These are phyloP conservation scores for Epichloe gansuensis DNA, from an alignment of 2,329 filamentous ascomycete species.

Conservation along the genomic window DNA sequence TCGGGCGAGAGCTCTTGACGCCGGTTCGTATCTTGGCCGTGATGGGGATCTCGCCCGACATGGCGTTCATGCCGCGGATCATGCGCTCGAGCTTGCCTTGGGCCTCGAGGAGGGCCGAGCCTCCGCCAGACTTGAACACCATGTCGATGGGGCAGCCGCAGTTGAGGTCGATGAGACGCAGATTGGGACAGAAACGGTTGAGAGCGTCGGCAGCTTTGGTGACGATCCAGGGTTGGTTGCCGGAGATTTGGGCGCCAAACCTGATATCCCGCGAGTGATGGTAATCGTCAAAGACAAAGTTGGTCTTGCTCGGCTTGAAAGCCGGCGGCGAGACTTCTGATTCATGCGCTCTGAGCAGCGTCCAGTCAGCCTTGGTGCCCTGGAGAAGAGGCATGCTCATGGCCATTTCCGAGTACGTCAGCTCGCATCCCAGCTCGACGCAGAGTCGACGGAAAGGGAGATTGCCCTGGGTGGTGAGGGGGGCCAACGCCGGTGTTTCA, in stretches of 20 bases:
- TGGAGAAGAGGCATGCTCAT: slow-evolving; percentile 82
- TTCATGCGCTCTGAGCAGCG: slow-evolving; percentile 82
- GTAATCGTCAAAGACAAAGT: slow-evolving; percentile 57
- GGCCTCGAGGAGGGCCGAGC: slow-evolving; percentile 82
- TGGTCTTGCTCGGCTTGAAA: slow-evolving; percentile 36
- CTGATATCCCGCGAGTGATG: slow-evolving; percentile 71
- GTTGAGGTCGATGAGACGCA: slow-evolving; percentile 89
- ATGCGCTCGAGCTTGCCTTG: slow-evolving; percentile 87
- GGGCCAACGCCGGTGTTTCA: slow-evolving; percentile 92
- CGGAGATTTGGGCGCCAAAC: slow-evolving; percentile 87
- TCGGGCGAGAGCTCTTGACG: slow-evolving; percentile 66
- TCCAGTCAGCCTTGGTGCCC: slow-evolving; percentile 87
- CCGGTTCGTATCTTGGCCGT: slow-evolving; percentile 93
- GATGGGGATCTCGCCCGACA: slow-evolving; percentile 82
- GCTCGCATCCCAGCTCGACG: slow-evolving; percentile 74
- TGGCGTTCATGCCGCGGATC: slow-evolving; percentile 86
- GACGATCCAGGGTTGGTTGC: slow-evolving; percentile 81
- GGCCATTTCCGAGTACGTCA: slow-evolving; percentile 98
- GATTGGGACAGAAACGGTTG: slow-evolving; percentile 60
- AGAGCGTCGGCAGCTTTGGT: slow-evolving; percentile 79
- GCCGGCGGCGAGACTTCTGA: slow-evolving; percentile 64
- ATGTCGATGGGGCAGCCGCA: slow-evolving; percentile 96
- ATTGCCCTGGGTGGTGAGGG: slow-evolving; percentile 87
- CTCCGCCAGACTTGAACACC: slow-evolving; percentile 75
- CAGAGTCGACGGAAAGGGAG: slow-evolving; percentile 87